phyloP scores from a whole-genome alignment of 2,329 filamentous ascomycete species.

The Stachybotrys elegans region DNA sequence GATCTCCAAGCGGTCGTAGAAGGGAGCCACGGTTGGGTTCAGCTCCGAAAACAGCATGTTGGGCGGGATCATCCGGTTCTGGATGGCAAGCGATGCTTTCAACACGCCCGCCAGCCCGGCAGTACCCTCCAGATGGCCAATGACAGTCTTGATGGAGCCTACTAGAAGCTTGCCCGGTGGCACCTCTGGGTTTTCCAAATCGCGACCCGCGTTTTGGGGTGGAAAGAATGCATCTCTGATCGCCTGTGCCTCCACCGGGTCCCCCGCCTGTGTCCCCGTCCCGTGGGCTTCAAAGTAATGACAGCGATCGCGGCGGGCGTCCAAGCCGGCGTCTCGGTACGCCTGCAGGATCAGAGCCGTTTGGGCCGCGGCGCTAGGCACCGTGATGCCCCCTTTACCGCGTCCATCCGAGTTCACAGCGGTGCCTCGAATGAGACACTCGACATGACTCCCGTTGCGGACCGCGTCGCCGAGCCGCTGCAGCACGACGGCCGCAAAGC shows the following conservation, averaged over 20 bases:
- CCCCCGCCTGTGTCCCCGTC: constrained; percentile 42
- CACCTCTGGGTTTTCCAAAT: no score
- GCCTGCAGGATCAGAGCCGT: constrained; percentile 26
- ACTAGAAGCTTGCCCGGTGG: background rate
- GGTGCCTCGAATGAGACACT: constrained; percentile 31
- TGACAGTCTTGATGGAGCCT: constrained; percentile 7
- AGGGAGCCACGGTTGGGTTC: background rate
- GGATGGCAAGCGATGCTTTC: constrained; percentile 1
- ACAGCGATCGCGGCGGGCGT: constrained; percentile 19
- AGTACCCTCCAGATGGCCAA: constrained; percentile 8
- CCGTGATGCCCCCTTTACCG: constrained; percentile 36
- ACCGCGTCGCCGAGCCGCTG: constrained; percentile 37
- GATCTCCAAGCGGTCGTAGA: background rate
- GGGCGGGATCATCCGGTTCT: constrained; percentile 3
- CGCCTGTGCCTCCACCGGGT: constrained; percentile 39
- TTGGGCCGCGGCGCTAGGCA: constrained; percentile 25
- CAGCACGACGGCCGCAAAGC: constrained; percentile 33
- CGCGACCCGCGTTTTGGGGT: constrained; percentile 23
- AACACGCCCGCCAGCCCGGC: constrained; percentile 6
- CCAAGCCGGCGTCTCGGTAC: constrained; percentile 26
- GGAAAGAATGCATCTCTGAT: constrained; percentile 29
- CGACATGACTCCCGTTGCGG: constrained; percentile 28
- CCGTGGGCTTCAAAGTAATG: constrained; percentile 41
- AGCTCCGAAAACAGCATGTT: constrained; percentile 3
- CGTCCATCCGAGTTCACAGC: constrained; percentile 36